These are phyloP conservation scores for Micractinium sp. DNA, from an alignment of 139 green algal genomes.

Conservation along the genomic window DNA sequence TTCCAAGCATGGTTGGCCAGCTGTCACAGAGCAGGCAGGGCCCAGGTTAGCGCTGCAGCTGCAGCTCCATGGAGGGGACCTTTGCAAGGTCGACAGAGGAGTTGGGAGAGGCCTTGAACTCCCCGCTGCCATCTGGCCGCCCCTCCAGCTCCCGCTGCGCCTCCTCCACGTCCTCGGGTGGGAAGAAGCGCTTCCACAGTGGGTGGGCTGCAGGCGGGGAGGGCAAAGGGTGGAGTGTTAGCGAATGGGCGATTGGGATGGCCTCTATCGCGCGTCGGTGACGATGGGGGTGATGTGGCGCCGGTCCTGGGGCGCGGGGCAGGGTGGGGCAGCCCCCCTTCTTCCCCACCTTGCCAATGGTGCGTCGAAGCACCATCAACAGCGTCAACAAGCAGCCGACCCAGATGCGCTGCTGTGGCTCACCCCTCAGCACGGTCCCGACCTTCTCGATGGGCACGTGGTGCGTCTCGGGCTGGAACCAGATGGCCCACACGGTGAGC, in stretches of 20 bases:
- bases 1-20: too few species aligned
- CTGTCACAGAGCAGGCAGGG: too few species aligned
- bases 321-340: neutral
- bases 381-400: neutral
- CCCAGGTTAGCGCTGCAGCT: too few species aligned
- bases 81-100: too few species aligned
- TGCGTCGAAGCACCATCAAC: neutral
- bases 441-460: conserved; percentile 6
- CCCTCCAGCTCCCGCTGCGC: neutral
- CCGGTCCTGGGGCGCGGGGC: neutral
- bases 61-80: too few species aligned
- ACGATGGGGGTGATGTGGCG: neutral
- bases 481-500: neutral
- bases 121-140: neutral
- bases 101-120: too few species aligned
- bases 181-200: neutral
- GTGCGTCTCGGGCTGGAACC: conserved; percentile 4
- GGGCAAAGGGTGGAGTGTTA: too few species aligned
- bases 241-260: too few species aligned
- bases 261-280: too few species aligned
- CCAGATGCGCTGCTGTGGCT: too few species aligned
- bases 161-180: conserved; percentile 7
- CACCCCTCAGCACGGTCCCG: neutral
- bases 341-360: too few species aligned
- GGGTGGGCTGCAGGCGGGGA: neutral